Conservation (phyloP, 2,329 filamentous ascomycete species). For the Trichoderma lentiforme region DNA sequence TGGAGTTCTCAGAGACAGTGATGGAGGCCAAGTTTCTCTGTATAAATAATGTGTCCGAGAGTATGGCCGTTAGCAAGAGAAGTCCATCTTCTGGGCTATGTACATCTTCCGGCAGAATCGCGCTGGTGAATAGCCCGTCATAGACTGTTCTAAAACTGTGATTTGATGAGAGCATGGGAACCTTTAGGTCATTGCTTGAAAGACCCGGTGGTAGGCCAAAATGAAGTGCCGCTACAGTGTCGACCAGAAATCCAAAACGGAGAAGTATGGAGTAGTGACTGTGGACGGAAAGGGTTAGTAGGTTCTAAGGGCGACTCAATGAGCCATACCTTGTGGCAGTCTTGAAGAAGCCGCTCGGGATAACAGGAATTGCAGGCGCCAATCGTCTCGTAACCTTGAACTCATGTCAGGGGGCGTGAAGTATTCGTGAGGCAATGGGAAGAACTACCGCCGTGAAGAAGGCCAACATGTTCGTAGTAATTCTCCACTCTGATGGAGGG, state of each 20-base stretch:
- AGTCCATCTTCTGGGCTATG: background rate
- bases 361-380: too few relatives aligned
- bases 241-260: background rate
- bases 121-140: background rate
- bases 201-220: background rate
- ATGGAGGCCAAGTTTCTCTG: background rate
- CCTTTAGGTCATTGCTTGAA: background rate
- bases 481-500: background rate
- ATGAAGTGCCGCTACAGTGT: background rate
- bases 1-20: background rate
- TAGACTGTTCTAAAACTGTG: background rate
- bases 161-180: background rate
- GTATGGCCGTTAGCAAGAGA: background rate
- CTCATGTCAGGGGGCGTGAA: background rate
- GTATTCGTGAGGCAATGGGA: background rate
- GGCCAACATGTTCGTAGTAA: background rate
- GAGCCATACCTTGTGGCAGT: too few relatives aligned
- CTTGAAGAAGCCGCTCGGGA: too few relatives aligned
- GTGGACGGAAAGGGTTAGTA: background rate
- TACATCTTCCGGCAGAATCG: background rate
- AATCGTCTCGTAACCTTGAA: background rate
- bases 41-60: background rate
- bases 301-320: too few relatives aligned
- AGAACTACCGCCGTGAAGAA: background rate
- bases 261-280: background rate